Evolutionary conservation across 306 rosid genomes (phyloP).

Genomic region (Trifolium subterraneum): DNA sequence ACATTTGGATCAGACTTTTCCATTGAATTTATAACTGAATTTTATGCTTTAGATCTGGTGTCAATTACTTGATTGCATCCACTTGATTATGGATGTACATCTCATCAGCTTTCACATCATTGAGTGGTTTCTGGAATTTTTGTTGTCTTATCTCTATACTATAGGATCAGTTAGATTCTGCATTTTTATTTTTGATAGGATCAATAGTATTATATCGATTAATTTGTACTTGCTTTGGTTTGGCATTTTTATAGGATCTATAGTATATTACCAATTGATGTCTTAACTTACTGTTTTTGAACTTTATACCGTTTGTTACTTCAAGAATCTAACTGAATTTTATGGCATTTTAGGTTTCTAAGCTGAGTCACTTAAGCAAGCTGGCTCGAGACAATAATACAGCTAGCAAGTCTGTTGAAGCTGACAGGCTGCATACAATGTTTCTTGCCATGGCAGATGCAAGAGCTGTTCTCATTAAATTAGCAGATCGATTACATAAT

Average conservation of each 20-base stretch:
- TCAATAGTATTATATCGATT: background rate
- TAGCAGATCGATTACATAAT: conserved; percentile 94
- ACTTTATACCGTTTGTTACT: background rate
- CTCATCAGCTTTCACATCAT: background rate
- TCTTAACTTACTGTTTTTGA: background rate
- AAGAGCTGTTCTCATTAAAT: conserved; percentile 90
- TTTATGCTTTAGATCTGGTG: conserved; percentile 33
- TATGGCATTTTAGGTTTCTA: conserved; percentile 73
- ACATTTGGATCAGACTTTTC: background rate
- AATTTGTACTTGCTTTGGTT: background rate
- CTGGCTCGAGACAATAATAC: conserved; percentile 93
- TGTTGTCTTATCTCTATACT: background rate
- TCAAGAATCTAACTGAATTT: conserved; percentile 38
- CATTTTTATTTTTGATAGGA: conserved; percentile 18
- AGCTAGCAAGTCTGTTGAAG: conserved; percentile 79
- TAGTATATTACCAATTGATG: background rate
- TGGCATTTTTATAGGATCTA: conserved; percentile 18
- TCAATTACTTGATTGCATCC: background rate
- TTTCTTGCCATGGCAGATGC: conserved; percentile 99
- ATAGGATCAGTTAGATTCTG: background rate
- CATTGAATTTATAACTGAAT: background rate
- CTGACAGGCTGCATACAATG: conserved; percentile 97
- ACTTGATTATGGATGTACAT: background rate
- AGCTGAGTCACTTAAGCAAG: conserved; percentile 91
- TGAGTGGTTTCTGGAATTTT: conserved; percentile 6